Evolutionary conservation across 768 basidiomycete species (phyloP).

Genomic region (Pholiota microspora): DNA sequence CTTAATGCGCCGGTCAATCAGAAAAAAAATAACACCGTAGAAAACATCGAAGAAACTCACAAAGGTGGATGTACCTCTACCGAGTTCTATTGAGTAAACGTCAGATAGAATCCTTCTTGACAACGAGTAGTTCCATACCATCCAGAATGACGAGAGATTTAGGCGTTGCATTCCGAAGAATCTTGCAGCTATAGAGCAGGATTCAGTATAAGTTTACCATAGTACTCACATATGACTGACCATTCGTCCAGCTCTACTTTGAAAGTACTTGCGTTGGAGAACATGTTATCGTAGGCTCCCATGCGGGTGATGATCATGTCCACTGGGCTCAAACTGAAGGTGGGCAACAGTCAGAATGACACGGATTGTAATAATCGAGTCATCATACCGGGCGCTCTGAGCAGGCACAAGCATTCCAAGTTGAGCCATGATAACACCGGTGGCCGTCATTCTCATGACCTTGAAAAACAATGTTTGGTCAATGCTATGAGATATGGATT

Average conservation of each 20-base stretch:
- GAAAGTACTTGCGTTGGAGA: slow-evolving; percentile 92
- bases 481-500: background rate
- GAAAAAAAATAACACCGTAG: background rate
- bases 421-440: slow-evolving; percentile 93
- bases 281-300: slow-evolving; percentile 99
- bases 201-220: background rate
- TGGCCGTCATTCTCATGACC: slow-evolving; percentile 95
- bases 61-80: slow-evolving; percentile 93
- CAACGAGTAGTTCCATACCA: slow-evolving; percentile 48
- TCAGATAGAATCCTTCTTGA: slow-evolving; percentile 5
- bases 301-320: slow-evolving; percentile 94
- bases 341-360: slow-evolving; percentile 1
- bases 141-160: slow-evolving; percentile 93
- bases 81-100: slow-evolving; percentile 60
- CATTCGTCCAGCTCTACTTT: slow-evolving; percentile 99
- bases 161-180: slow-evolving; percentile 90
- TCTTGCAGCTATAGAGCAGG: slow-evolving; percentile 67
- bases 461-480: slow-evolving; percentile 24
- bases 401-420: slow-evolving; percentile 97
- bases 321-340: slow-evolving; percentile 73
- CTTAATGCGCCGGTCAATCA: slow-evolving; percentile 29
- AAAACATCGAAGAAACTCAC: slow-evolving; percentile 44
- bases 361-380: background rate
- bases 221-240: slow-evolving; percentile 34
- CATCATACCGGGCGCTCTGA: slow-evolving; percentile 61